Evolutionary conservation across 495 filamentous ascomycete species (phyloP).

Genomic region (Penicillium alfredii): DNA sequence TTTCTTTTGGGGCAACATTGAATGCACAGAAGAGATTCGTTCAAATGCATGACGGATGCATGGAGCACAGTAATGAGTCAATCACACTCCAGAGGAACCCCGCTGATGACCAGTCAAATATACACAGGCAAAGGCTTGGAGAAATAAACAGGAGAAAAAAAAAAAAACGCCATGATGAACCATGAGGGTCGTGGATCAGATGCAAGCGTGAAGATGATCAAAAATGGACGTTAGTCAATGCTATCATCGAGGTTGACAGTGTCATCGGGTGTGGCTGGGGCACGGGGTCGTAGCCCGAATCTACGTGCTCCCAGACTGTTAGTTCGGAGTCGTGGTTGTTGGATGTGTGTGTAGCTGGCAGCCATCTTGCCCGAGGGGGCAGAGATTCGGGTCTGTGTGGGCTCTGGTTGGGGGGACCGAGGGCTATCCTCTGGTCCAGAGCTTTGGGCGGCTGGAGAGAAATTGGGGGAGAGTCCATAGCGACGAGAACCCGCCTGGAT

Average conservation of each 20-base stretch:
- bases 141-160: constrained; percentile 11
- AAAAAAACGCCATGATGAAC: constrained; percentile 29
- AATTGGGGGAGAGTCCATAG: constrained; percentile 34
- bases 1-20: too few species aligned
- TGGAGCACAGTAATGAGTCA: too few species aligned
- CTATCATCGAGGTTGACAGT: constrained; percentile 31
- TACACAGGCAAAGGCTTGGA: too few species aligned
- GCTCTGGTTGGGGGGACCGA: constrained; percentile 19
- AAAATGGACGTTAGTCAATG: constrained; percentile 27
- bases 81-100: too few species aligned
- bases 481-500: constrained; percentile 44
- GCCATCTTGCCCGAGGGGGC: constrained; percentile 36
- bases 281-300: constrained; percentile 33
- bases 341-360: constrained; percentile 39
- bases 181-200: constrained; percentile 7
- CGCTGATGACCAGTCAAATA: too few species aligned
- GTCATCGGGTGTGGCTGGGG: constrained; percentile 25
- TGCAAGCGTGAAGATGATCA: constrained; percentile 8
- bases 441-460: constrained; percentile 18
- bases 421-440: constrained; percentile 19
- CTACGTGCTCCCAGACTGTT: constrained; percentile 38
- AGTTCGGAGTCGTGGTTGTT: constrained; percentile 33
- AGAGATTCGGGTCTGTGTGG: constrained; percentile 32
- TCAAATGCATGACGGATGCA: too few species aligned
- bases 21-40: too few species aligned